A percentile compares a stretch with the other conserved stretches of the same genome.
Conservation (phyloP, 495 filamentous ascomycete genomes). For the Schizothecium vesticola region DNA sequence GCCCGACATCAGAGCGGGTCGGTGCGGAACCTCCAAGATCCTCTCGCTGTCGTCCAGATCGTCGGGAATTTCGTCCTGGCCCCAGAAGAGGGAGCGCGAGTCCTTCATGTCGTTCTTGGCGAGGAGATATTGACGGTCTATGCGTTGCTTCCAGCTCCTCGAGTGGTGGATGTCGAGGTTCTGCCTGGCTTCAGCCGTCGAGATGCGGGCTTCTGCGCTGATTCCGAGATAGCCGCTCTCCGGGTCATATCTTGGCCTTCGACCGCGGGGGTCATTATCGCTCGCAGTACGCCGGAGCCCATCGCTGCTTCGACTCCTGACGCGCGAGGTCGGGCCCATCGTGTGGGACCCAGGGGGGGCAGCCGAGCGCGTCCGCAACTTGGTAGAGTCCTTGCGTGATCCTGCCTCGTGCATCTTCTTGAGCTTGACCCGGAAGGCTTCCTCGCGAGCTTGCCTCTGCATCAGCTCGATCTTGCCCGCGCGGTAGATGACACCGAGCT, state of each 20-base stretch:
- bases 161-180: conserved; percentile 76
- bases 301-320: conserved; percentile 52
- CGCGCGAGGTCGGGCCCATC: conserved; percentile 26
- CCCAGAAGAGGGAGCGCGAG: conserved; percentile 75
- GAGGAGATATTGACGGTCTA: conserved; percentile 66
- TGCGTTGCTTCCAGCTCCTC: conserved; percentile 86
- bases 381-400: conserved; percentile 45
- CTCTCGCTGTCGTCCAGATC: conserved; percentile 77
- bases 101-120: conserved; percentile 72
- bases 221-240: conserved; percentile 63
- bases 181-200: conserved; percentile 66
- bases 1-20: conserved; percentile 75
- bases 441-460: conserved; percentile 82
- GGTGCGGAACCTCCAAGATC: conserved; percentile 79
- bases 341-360: conserved; percentile 39
- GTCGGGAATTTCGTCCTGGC: conserved; percentile 71
- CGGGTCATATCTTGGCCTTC: conserved; percentile 61
- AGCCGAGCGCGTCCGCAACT: conserved; percentile 45
- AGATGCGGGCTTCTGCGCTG: conserved; percentile 61
- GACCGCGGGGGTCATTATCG: conserved; percentile 23
- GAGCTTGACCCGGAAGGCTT: conserved; percentile 80
- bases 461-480: conserved; percentile 81
- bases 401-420: conserved; percentile 72
- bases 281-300: conserved; percentile 33
- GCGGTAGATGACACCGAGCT: conserved; percentile 86